These are phyloP conservation scores for Leptographium lundbergii DNA, from an alignment of 2,329 filamentous ascomycete species.

Conservation along the genomic window DNA sequence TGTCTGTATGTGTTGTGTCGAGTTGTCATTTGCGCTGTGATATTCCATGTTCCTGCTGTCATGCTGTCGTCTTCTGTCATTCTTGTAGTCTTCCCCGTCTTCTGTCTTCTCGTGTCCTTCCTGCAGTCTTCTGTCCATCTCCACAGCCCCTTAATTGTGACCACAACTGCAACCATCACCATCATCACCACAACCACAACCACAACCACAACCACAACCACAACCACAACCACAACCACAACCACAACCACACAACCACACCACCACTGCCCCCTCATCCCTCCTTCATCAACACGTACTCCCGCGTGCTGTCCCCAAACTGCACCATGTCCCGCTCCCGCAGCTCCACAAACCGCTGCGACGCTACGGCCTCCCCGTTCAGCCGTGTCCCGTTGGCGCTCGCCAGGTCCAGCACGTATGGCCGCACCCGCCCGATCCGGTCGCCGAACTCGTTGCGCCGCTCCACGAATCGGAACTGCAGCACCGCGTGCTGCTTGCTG, in stretches of 20 bases:
- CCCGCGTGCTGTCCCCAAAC: conserved; percentile 78
- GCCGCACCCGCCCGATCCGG: conserved; percentile 63
- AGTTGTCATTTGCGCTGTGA: too few species aligned
- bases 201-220: too few species aligned
- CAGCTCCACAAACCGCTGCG: conserved; percentile 73
- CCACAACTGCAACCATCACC: too few species aligned
- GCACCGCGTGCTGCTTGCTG: conserved; percentile 88
- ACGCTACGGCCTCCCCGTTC: conserved; percentile 62
- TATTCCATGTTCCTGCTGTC: too few species aligned
- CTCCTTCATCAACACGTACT: conserved; percentile 89
- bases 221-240: background rate
- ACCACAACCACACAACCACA: background rate
- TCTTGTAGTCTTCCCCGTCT: too few species aligned
- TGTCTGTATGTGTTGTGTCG: too few species aligned
- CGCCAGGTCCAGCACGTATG: conserved; percentile 87
- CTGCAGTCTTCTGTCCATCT: background rate
- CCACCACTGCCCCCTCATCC: conserved; percentile 10
- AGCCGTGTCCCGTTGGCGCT: conserved; percentile 82
- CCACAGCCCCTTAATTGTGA: background rate
- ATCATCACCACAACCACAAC: too few species aligned
- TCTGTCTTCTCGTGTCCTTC: too few species aligned
- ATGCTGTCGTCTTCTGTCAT: too few species aligned
- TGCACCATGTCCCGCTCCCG: conserved; percentile 78
- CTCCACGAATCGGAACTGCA: conserved; percentile 81
- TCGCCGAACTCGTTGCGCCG: conserved; percentile 82